phyloP scores from a whole-genome alignment of 805 yeast genomes.

The Kluyveromyces starmeri region DNA sequence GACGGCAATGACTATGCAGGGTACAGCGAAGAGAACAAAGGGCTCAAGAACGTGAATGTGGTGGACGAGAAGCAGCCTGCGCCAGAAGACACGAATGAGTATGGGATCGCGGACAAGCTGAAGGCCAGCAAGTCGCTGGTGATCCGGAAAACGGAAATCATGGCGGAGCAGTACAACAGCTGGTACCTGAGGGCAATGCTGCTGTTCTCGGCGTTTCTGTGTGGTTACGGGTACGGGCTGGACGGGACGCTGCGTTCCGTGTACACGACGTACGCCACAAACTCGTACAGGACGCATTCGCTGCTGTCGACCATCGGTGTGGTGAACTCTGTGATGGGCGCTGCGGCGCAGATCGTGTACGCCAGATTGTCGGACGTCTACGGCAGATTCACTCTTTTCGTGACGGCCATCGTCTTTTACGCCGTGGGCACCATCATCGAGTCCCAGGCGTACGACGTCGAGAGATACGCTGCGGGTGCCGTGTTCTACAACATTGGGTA shows the following conservation, averaged over 20 bases:
- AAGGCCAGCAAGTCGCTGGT: constrained; percentile 32
- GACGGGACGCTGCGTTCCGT: constrained; percentile 42
- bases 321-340: constrained; percentile 50
- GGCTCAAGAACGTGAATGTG: not conserved
- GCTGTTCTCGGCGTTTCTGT: constrained; percentile 37
- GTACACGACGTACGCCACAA: constrained; percentile 46
- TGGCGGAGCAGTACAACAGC: constrained; percentile 36
- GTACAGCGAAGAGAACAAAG: not conserved
- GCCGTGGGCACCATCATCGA: constrained; percentile 56
- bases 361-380: constrained; percentile 60
- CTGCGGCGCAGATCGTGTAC: constrained; percentile 55
- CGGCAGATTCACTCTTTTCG: constrained; percentile 49
- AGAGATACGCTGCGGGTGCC: constrained; percentile 56
- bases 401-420: constrained; percentile 45
- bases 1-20: too few relatives aligned
- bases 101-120: constrained; percentile 10
- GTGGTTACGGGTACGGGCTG: constrained; percentile 46
- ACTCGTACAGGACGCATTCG: constrained; percentile 45
- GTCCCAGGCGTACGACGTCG: constrained; percentile 49
- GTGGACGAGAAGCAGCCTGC: constrained; percentile 2
- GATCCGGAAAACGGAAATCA: constrained; percentile 40
- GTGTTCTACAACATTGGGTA: constrained; percentile 45
- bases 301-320: constrained; percentile 51
- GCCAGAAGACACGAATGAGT: constrained; percentile 5
- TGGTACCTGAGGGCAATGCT: constrained; percentile 29